phyloP scores from a whole-genome alignment of 257 asterid genomes.

The Petrea volubilis region DNA sequence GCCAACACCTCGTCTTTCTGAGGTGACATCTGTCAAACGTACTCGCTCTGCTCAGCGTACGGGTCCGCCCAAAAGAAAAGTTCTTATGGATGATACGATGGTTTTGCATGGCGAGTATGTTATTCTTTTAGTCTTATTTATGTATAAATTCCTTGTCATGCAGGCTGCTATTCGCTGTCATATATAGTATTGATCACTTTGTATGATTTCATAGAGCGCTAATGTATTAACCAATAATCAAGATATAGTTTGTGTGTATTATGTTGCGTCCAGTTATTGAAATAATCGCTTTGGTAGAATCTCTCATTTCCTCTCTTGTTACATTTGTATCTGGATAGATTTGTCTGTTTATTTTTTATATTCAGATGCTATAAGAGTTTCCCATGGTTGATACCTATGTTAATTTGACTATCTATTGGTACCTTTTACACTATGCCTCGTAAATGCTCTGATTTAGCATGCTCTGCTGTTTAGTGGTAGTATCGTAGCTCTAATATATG shows the following conservation, averaged over 20 bases:
- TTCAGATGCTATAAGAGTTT: not conserved
- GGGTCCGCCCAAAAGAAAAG: conserved; percentile 72
- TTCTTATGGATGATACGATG: conserved; percentile 91
- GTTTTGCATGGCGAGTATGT: conserved; percentile 99
- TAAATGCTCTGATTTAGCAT: not conserved
- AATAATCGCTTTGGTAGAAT: not conserved
- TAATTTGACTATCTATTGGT: conserved; percentile 12
- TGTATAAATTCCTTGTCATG: not conserved
- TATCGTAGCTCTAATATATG: not conserved
- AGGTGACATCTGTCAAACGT: conserved; percentile 70
- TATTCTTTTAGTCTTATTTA: conserved; percentile 13
- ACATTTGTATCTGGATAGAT: not conserved
- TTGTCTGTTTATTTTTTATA: not conserved
- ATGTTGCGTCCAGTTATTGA: not conserved
- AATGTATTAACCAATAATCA: not conserved
- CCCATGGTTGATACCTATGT: not conserved
- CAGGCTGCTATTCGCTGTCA: not conserved
- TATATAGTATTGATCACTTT: not conserved
- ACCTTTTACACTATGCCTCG: not conserved
- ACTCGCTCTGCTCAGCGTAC: conserved; percentile 58
- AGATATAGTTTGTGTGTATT: not conserved
- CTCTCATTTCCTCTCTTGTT: not conserved
- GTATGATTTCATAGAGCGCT: not conserved
- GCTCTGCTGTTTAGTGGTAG: no score
- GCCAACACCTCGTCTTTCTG: conserved; percentile 74